Evolutionary conservation across 495 filamentous ascomycete species (phyloP).

Genomic region (Penicillium turbatum): DNA sequence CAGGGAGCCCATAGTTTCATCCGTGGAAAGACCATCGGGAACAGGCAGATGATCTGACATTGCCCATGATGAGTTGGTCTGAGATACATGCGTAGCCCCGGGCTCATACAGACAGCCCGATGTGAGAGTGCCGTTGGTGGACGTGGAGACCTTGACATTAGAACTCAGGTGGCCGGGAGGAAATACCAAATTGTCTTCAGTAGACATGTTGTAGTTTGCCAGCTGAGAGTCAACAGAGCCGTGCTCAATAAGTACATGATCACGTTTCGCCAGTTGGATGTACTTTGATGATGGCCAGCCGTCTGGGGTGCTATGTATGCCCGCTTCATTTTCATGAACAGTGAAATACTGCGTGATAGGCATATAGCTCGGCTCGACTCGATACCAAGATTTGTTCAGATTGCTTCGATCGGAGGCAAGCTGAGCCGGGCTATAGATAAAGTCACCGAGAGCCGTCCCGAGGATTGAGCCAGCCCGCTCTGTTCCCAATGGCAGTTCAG

Average conservation of each 20-base stretch:
- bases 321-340: slow-evolving; percentile 29
- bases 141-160: slow-evolving; percentile 21
- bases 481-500: slow-evolving; percentile 29
- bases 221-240: slow-evolving; percentile 56
- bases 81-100: slow-evolving; percentile 31
- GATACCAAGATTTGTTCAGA: slow-evolving; percentile 57
- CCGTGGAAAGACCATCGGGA: slow-evolving; percentile 27
- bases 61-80: slow-evolving; percentile 58
- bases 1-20: slow-evolving; percentile 29
- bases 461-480: slow-evolving; percentile 36
- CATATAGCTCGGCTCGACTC: slow-evolving; percentile 37
- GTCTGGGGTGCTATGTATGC: slow-evolving; percentile 49
- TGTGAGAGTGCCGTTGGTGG: slow-evolving; percentile 35
- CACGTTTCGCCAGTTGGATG: slow-evolving; percentile 47
- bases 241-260: slow-evolving; percentile 51
- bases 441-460: slow-evolving; percentile 37
- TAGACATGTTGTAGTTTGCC: slow-evolving; percentile 43
- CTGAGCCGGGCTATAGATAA: slow-evolving; percentile 51
- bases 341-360: slow-evolving; percentile 53
- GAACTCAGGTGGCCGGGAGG: slow-evolving; percentile 34
- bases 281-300: slow-evolving; percentile 60
- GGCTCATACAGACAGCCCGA: slow-evolving; percentile 51
- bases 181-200: slow-evolving; percentile 44
- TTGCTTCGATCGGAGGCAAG: slow-evolving; percentile 48
- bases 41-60: slow-evolving; percentile 27